Base-by-base conservation (phyloP, 352 stramenopile species). In the Peronospora tabacina region DNA sequence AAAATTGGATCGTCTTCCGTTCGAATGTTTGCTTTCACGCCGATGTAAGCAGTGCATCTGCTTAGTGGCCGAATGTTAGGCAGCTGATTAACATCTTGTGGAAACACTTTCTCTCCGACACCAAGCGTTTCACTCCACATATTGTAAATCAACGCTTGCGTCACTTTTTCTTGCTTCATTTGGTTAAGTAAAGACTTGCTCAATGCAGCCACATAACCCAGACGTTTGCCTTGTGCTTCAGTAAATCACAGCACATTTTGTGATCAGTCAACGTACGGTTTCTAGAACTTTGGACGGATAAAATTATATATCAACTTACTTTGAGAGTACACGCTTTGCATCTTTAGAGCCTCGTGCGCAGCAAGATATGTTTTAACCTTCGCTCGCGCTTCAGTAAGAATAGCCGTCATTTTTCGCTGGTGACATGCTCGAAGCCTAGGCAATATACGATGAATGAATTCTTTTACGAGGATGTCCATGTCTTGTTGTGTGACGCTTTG, bases 1-100 rank as follows among this genome's bases (percentile, higher is more conserved):
- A 97, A 55, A 46, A 91, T 84, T n/a, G 75, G 68, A 50, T 96
- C 82, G 52, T 97, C 90, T 42, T 95, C 83, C 6, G 87, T 74
- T 7, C 68, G 70, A 52, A 88, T 68, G 52, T 85, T 92, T 6
- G 61, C 55, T 41, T 79, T 87, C 26, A 95, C 41, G 8, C 76
- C 77, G 1, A 83, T 66, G 32, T 69, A 87, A 6, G 77, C 63
- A 8, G 80, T 90, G 30, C 71, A 84, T 60, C 55, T 77, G 47
- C 76, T 85, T 30, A 87, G 56, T n/a, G 68, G 68, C 7, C 63
- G 69, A 22, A 87, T 63, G 13, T 26, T 58, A 17, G 61, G 61
- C 8, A 79, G 39, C 24, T 63, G 58, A 45, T 63, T 73, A 5
- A 76, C 61, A 34, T 66, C 56, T 11, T 42, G 41, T 15, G 67